Conservation (phyloP, 495 filamentous ascomycete species). For the Margaritispora aquatica region DNA sequence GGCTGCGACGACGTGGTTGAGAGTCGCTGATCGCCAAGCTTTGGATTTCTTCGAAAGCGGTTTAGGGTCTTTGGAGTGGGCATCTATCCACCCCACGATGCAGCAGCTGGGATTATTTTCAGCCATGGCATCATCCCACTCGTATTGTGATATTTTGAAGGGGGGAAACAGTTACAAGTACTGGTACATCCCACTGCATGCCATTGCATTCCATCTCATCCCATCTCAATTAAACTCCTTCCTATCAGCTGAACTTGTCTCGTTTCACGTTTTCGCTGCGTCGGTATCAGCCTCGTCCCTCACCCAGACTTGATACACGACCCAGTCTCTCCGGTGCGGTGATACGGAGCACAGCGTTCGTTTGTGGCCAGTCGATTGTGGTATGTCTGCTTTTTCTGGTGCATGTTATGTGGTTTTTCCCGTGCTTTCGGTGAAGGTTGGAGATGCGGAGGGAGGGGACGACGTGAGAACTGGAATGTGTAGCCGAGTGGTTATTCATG, state of each 20-base stretch:
- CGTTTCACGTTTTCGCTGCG: neutral
- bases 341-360: too few relatives aligned
- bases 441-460: neutral
- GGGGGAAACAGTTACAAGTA: too few relatives aligned
- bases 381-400: neutral
- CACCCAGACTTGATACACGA: neutral
- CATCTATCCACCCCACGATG: neutral
- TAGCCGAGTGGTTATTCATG: neutral
- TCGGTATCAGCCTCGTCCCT: neutral
- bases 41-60: too few relatives aligned
- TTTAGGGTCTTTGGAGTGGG: neutral
- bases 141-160: too few relatives aligned
- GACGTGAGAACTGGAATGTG: too few relatives aligned
- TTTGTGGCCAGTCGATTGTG: neutral
- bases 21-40: too few relatives aligned
- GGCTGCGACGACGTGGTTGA: too few relatives aligned
- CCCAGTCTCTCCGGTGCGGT: too few relatives aligned
- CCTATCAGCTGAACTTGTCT: neutral
- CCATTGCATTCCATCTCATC: neutral
- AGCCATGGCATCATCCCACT: too few relatives aligned
- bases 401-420: too few relatives aligned
- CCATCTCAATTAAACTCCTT: too few relatives aligned
- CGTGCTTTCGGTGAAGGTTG: neutral
- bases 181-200: too few relatives aligned
- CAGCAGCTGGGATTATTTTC: neutral